Evolutionary conservation across 2,329 filamentous ascomycete species (phyloP), one percentile per base, ranked within the genome.

Genomic region (Xylaria sp.): DNA sequence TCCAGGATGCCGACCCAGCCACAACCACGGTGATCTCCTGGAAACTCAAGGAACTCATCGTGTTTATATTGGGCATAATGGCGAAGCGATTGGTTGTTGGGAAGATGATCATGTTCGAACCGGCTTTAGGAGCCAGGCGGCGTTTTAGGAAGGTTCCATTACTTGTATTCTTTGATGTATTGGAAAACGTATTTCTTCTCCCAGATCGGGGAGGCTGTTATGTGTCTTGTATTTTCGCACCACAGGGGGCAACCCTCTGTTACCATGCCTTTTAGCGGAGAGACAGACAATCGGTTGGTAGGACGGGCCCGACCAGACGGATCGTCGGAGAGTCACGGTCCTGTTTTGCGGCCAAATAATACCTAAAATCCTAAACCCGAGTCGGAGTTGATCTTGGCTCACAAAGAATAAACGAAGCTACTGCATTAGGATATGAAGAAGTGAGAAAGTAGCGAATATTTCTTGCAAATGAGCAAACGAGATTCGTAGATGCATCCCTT

Each of bases 1-100:
- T 80, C 84, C 2, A 84, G 84, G 73, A 83, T 84, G 67, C 80
- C 78, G 28, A 25, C 69, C 45, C 67, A 67, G 25, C 49, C 61
- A 45, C 71, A 68, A 21, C 68, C 60, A 38, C 70, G 63, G 42
- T 60, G 47, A 42, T 47, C 6, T 33, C 12, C 8, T 4, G 6
- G n/a, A 21, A 25, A 19, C 19, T 17, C 9, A 31, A 31, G 17
- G 37, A 33, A 46, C 23, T 38, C 25, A 11, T 38, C 25, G 9
- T 37, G 25, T 33, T 52, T 37, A 12, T 15, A 28, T 47, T 15
- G 17, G 28, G 19, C n/a, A 15, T 45, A 35, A 60, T 19, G 54
- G 31, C 23, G 52, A 52, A 58, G 25, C 31, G 31, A 35, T 35
- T 21, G 37, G 28, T 42, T 56, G 23, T 35, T 65, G 17, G 25